phyloP scores from a whole-genome alignment of 306 rosid genomes.

The Trifolium repens region DNA sequence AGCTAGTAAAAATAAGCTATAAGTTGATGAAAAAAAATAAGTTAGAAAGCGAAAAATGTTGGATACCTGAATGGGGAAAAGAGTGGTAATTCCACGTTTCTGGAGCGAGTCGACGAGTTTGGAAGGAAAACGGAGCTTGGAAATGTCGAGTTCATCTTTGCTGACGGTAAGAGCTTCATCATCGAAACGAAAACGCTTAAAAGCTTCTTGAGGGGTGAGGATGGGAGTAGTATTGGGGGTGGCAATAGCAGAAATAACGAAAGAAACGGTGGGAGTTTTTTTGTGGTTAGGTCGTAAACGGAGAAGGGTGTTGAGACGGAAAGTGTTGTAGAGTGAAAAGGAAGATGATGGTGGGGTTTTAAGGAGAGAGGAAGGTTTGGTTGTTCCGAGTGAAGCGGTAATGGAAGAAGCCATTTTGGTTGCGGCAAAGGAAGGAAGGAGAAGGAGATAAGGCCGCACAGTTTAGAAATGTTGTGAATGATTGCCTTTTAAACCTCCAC shows the following conservation, averaged over 20 bases:
- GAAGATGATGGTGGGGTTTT: constrained; percentile 41
- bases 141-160: constrained; percentile 65
- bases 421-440: constrained; percentile 1
- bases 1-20: no score
- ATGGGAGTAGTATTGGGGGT: constrained; percentile 79
- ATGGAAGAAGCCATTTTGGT: constrained; percentile 64
- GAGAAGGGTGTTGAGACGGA: constrained; percentile 47
- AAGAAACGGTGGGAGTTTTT: constrained; percentile 32
- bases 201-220: constrained; percentile 65
- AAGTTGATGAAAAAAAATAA: no score
- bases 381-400: constrained; percentile 36
- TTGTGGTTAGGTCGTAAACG: constrained; percentile 45
- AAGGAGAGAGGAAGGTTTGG: constrained; percentile 39
- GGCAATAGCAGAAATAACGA: constrained; percentile 65
- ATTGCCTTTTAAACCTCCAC: constrained; percentile 34
- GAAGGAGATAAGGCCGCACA: constrained; percentile 43
- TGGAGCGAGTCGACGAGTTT: constrained; percentile 60
- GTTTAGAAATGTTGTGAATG: no score
- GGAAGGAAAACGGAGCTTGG: constrained; percentile 65
- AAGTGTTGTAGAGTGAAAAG: constrained; percentile 47
- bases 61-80: constrained; percentile 75
- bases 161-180: constrained; percentile 5
- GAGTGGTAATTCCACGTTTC: constrained; percentile 75
- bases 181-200: constrained; percentile 56
- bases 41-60: no score